A percentile compares a stretch with the other conserved stretches of the same genome.
These are phyloP conservation scores for Coprinopsis cinerea DNA, from an alignment of 768 basidiomycete species.

Conservation along the genomic window DNA sequence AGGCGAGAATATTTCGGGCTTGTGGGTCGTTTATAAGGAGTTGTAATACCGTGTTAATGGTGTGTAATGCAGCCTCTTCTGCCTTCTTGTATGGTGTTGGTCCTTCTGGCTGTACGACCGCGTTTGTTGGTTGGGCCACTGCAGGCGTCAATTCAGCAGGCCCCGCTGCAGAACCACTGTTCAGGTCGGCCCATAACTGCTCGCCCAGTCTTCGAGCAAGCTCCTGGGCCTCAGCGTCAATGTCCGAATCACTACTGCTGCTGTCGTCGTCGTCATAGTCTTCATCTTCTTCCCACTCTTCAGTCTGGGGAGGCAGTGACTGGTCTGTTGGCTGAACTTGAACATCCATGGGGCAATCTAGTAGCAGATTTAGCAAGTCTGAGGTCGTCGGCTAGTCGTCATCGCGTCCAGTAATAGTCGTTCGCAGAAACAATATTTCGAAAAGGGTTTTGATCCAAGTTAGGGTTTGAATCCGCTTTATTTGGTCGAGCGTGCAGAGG, in stretches of 20 bases:
- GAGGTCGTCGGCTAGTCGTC: background rate
- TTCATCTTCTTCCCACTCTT: constrained; percentile 29
- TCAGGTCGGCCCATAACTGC: constrained; percentile 74
- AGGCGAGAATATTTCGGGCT: constrained; percentile 48
- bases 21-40: constrained; percentile 51
- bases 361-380: background rate
- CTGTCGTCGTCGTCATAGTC: constrained; percentile 43
- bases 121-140: constrained; percentile 4
- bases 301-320: background rate
- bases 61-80: constrained; percentile 55
- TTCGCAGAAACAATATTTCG: no score
- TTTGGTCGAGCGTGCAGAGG: no score
- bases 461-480: no score
- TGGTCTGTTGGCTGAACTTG: background rate
- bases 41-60: constrained; percentile 57
- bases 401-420: no score
- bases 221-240: constrained; percentile 67
- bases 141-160: constrained; percentile 17
- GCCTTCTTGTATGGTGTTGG: constrained; percentile 29
- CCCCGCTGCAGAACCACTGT: constrained; percentile 47
- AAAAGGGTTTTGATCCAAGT: no score
- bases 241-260: constrained; percentile 55
- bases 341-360: background rate
- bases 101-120: background rate
- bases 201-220: constrained; percentile 71